A percentile compares a stretch with the other conserved stretches of the same genome.
Conservation (phyloP, 1,139 yeast species). For the Hemisphaericaspora xylanilytica region DNA sequence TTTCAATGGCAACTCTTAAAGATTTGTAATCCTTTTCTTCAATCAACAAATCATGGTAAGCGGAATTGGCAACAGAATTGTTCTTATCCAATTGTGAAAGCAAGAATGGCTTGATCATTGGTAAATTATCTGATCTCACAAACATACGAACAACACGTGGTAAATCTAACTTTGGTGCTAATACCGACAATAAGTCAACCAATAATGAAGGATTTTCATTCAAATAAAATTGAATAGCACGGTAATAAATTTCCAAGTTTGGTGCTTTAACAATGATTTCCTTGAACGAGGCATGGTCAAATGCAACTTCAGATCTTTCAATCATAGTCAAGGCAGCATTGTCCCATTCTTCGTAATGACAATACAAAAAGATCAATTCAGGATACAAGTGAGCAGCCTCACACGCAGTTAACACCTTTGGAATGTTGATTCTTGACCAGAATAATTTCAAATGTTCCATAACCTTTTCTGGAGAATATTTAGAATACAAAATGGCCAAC, state of each 20-base stretch:
- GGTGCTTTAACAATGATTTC: slow-evolving; percentile 94
- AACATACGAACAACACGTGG: slow-evolving; percentile 95
- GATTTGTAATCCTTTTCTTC: slow-evolving; percentile 97
- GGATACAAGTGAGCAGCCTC: slow-evolving; percentile 96
- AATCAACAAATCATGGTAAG: slow-evolving; percentile 90
- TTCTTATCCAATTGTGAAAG: slow-evolving; percentile 89
- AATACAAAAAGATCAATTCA: slow-evolving; percentile 90
- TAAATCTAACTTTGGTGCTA: slow-evolving; percentile 90
- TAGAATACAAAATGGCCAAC: slow-evolving; percentile 84
- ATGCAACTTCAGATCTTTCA: slow-evolving; percentile 89
- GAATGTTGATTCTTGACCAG: slow-evolving; percentile 98
- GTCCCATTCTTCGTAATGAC: slow-evolving; percentile 99
- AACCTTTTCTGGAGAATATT: slow-evolving; percentile 85
- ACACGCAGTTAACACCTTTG: slow-evolving; percentile 92
- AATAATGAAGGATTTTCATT: slow-evolving; percentile 88
- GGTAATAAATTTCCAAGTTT: slow-evolving; percentile 93
- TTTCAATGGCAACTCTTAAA: slow-evolving; percentile 79
- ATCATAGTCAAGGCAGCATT: slow-evolving; percentile 98
- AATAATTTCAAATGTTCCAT: slow-evolving; percentile 96
- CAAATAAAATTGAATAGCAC: slow-evolving; percentile 92
- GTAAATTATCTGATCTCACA: slow-evolving; percentile 92
- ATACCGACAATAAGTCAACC: slow-evolving; percentile 78
- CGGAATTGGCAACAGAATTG: slow-evolving; percentile 86
- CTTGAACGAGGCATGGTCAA: slow-evolving; percentile 91
- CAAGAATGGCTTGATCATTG: slow-evolving; percentile 91